Base-by-base conservation (phyloP, 805 yeast genomes). In the Wickerhamiella australiensis region DNA sequence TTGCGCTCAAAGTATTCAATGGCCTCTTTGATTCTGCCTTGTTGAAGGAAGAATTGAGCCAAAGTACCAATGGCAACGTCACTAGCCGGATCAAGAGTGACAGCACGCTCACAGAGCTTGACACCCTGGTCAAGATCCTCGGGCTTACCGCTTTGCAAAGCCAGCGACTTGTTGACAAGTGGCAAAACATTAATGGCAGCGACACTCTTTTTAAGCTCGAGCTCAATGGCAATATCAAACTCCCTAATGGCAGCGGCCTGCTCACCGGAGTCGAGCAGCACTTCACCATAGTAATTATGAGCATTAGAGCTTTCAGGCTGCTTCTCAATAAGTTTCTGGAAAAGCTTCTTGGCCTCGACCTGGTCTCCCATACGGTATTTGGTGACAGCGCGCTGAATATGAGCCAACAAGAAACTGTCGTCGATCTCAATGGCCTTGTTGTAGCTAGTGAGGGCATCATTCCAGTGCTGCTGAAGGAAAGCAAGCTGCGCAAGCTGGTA, bases 201-300 rank as follows among this genome's bases (percentile, higher is more conserved):
- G 43, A 73, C 75, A 47, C 79, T 75, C 60, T 60, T 61, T 41
- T 50, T 50, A 53, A 57, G 52, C 71, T 90, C 96, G 62, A 92
- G 73, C 66, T 84, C 79, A 50, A 80, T 80, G 50, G 97, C 86
- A 59, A 77, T 75, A 55, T 88, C 95, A 64, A 87, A 90, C 69
- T 86, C 88, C 62, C 78, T 78, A 53, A 78, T 67, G 51, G 97
- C 96, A 53, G 75, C 81, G 26, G 65, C 74, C 50, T 76, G 68
- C 58, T 84, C 85, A 63, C 82, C 82, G 59, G 75, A 75, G 64
- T 90, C 96, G 54, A 85, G 80, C 60, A 90, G 74, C 46, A 90
- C 81, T 71, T 92, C 98, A 62, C 97, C 98, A 63, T 80, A 87
- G 68, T 87, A 92, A 72, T 86, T 88, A 70, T 92, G 94, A 59